A percentile compares a stretch with the other conserved stretches of the same genome.
Conservation (phyloP, 169 alveolate genomes). For the Plasmodium falciparum region DNA sequence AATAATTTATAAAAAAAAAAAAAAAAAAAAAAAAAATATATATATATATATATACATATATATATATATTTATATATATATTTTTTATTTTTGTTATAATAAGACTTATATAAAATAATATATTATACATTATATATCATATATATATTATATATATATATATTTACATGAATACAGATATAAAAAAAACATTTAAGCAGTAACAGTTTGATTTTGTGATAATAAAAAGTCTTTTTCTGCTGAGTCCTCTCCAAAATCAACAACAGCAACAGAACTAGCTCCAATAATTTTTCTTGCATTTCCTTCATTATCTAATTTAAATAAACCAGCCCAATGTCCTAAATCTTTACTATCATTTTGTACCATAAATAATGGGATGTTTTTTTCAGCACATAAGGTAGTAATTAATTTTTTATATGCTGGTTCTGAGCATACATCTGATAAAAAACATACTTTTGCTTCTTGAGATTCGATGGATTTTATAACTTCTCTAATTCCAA, state of each 20-base stretch:
- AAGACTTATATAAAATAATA: too few relatives aligned
- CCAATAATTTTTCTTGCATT: conserved; percentile 96
- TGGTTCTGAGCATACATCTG: conserved; percentile 95
- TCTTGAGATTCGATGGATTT: conserved; percentile 94
- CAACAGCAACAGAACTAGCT: conserved; percentile 96
- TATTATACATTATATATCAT: too few relatives aligned
- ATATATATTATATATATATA: too few relatives aligned
- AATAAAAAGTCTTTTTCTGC: conserved; percentile 93
- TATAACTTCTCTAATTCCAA: conserved; percentile 96
- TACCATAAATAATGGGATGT: conserved; percentile 93
- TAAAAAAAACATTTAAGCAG: conserved; percentile 15
- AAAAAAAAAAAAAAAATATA: too few relatives aligned
- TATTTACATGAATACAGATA: background rate
- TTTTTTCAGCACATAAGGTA: conserved; percentile 93
- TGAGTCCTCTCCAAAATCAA: conserved; percentile 96
- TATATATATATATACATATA: too few relatives aligned
- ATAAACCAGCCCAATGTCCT: conserved; percentile 98
- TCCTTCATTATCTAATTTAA: conserved; percentile 96
- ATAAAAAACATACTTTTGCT: conserved; percentile 95
- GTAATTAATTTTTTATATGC: conserved; percentile 95
- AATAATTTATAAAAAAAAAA: too few relatives aligned
- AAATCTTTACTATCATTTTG: conserved; percentile 93
- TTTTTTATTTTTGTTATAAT: too few relatives aligned
- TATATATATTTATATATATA: too few relatives aligned
- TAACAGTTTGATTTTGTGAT: conserved; percentile 83